These are phyloP conservation scores for Paxillus rubicundulus DNA, from an alignment of 768 basidiomycete species.

Conservation along the genomic window DNA sequence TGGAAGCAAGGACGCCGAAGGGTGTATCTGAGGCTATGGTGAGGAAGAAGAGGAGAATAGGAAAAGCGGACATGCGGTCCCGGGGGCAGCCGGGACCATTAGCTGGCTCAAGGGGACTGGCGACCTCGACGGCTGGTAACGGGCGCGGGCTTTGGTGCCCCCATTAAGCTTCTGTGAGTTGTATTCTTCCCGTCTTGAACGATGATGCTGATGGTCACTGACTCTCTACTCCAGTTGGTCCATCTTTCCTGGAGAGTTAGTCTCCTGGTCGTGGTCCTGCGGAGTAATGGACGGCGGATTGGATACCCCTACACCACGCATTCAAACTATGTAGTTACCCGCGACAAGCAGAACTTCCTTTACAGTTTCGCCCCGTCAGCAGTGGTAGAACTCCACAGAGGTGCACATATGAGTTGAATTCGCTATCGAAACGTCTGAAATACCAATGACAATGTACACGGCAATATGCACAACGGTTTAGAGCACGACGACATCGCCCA, in stretches of 20 bases:
- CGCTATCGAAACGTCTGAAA: not conserved
- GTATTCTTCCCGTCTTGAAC: not conserved
- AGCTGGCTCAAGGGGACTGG: slow-evolving; percentile 3
- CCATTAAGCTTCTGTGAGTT: slow-evolving; percentile 25
- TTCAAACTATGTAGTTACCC: not conserved
- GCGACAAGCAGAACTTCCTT: not conserved
- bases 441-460: not conserved
- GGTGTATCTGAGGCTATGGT: not conserved
- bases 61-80: not conserved
- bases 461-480: too few relatives aligned
- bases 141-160: slow-evolving; percentile 3
- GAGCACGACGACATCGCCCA: not conserved
- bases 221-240: slow-evolving; percentile 19
- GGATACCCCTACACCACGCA: slow-evolving; percentile 4
- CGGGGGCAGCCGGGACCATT: not conserved
- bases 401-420: too few relatives aligned
- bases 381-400: too few relatives aligned
- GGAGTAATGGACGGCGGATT: not conserved
- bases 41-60: not conserved
- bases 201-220: not conserved
- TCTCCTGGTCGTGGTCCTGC: not conserved
- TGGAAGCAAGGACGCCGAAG: not conserved
- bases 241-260: slow-evolving; percentile 19
- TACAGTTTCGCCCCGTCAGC: not conserved
- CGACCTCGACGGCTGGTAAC: slow-evolving; percentile 2